Evolutionary conservation across 345 rosid species (phyloP), one percentile per base, ranked within the genome.

Genomic region (Euphorbia peplus): DNA sequence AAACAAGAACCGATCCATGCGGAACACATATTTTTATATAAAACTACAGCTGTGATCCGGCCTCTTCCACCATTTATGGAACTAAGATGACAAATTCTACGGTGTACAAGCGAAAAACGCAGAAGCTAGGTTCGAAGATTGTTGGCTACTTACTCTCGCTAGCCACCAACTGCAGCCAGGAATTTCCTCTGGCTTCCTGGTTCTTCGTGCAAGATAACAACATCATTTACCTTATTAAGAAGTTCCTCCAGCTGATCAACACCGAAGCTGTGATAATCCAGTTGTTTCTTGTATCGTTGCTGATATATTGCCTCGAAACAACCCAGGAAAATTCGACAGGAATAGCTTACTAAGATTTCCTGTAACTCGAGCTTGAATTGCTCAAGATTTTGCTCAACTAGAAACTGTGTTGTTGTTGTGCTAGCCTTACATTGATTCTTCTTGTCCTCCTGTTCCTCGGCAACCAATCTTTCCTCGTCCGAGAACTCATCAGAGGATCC

Each of bases 331-430:
- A 92, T 87, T 21, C 75, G 60, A 76, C 91, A 87, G 61, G 90
- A 83, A 71, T 92, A 92, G 79, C 99, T 85, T 69, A 92, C 98
- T 15, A 95, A 70, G 78, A 88, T 90, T 66, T 92, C 96, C 76
- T 90, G 96, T 72, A 95, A 76, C 83, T 95, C 96, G 12, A 68
- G 68, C 80, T 88, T 92, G 80, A 92, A 92, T 70, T 86, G 89
- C 75, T 82, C 85, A 3, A 95, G 71, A 67, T 69, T 66, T 48
- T 51, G 65, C 52, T 70, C 72, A 63, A 66, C 73, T 26, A 78
- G 80, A 64, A 66, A 70, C 65, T 55, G 74, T 66, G 73, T 70
- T 14, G 70, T 72, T 26, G 62, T 69, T 18, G 70, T 58, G 30
- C 46, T 57, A 10, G 71, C n/a, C 71, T 73, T 71, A 48, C 70